Evolutionary conservation across 148 eudicot genomes (phyloP).

Genomic region (Rhododendron kiyosumense): DNA sequence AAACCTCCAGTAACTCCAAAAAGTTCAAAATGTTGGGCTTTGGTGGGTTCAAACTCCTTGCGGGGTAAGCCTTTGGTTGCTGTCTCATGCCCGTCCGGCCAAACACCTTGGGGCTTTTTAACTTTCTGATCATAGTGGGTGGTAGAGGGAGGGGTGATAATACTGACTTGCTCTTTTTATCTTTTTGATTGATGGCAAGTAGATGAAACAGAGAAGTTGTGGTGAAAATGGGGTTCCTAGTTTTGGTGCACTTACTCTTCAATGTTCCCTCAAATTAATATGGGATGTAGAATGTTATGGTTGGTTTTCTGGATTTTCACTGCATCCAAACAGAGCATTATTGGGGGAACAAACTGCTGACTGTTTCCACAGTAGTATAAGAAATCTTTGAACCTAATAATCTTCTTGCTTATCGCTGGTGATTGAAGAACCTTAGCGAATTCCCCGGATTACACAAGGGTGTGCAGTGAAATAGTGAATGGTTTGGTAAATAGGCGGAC

Average conservation of each 20-base stretch:
- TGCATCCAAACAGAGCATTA: not conserved
- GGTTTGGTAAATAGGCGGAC: not conserved
- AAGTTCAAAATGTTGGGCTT: not conserved
- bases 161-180: not conserved
- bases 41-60: not conserved
- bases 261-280: not conserved
- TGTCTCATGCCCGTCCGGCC: not conserved
- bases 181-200: not conserved
- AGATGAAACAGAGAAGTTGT: not conserved
- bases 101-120: not conserved
- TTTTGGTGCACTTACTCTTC: not conserved
- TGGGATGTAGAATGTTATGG: not conserved
- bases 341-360: not conserved
- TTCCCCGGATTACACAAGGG: not conserved
- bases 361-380: not conserved
- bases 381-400: not conserved
- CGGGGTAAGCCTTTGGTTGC: not conserved
- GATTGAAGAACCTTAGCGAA: not conserved
- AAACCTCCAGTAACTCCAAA: not conserved
- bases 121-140: not conserved
- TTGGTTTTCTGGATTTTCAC: not conserved
- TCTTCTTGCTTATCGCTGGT: not conserved
- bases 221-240: not conserved
- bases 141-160: not conserved
- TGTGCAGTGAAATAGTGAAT: not conserved